Percentiles rank a stretch among this genome's conserved stretches.
Conservation (phyloP, 1,284 basidiomycete species). For the Coniophora puteana region DNA sequence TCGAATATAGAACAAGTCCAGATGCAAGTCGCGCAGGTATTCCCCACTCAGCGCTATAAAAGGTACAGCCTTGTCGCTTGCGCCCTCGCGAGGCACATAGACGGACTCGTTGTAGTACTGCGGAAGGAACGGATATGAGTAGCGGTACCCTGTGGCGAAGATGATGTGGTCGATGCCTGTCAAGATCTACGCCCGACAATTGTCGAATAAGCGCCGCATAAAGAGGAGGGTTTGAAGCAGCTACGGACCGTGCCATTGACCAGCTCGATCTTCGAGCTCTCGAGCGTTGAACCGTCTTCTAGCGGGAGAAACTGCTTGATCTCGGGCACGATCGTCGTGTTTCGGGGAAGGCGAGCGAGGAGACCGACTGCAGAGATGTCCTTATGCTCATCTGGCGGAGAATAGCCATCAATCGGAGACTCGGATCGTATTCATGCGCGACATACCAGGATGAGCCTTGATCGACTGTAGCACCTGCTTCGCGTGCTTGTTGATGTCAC, state of each 20-base stretch:
- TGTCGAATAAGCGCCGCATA: background rate
- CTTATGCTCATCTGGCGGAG: too few species aligned
- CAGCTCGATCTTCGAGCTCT: slow-evolving; percentile 33
- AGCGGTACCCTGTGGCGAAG: slow-evolving; percentile 44
- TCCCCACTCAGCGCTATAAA: slow-evolving; percentile 43
- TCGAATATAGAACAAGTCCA: slow-evolving; percentile 44
- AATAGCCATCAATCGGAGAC: too few species aligned
- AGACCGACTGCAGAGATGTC: slow-evolving; percentile 16
- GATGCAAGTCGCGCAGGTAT: slow-evolving; percentile 40
- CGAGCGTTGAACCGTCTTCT: slow-evolving; percentile 12
- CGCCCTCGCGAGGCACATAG: slow-evolving; percentile 14
- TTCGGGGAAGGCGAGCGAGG: slow-evolving; percentile 21
- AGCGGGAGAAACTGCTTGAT: slow-evolving; percentile 27
- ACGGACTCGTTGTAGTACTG: slow-evolving; percentile 34
- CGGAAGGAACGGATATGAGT: slow-evolving; percentile 45
- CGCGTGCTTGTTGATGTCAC: slow-evolving; percentile 31
- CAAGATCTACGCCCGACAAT: slow-evolving; percentile 26
- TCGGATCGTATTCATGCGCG: too few species aligned
- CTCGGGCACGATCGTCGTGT: slow-evolving; percentile 27
- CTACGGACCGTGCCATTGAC: slow-evolving; percentile 35
- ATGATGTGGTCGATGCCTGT: slow-evolving; percentile 36
- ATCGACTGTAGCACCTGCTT: slow-evolving; percentile 34
- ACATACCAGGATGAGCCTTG: slow-evolving; percentile 24
- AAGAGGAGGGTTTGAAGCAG: background rate
- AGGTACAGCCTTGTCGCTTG: slow-evolving; percentile 15